Conservation (phyloP, 495 filamentous ascomycete species). For the Aspergillus olivimuriae region DNA sequence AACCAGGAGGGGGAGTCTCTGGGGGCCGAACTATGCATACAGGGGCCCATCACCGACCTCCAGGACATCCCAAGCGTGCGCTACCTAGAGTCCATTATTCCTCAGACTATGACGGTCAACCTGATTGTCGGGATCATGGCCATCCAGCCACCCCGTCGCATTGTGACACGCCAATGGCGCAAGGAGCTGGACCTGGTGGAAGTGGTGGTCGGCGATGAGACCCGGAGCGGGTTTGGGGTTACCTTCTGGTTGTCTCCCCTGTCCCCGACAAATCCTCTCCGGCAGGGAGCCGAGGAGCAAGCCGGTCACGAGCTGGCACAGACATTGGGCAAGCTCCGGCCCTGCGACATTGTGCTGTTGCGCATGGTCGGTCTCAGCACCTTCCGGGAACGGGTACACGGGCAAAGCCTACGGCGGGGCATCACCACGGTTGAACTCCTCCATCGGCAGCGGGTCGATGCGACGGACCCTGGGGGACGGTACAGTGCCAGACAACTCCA, state of each 20-base stretch:
- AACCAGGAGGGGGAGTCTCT: slow-evolving; percentile 12
- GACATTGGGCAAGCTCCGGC: slow-evolving; percentile 47
- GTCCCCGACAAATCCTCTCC: slow-evolving; percentile 13
- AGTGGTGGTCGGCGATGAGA: slow-evolving; percentile 81
- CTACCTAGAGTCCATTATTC: slow-evolving; percentile 62
- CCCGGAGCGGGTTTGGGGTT: slow-evolving; percentile 70
- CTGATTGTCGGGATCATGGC: slow-evolving; percentile 73
- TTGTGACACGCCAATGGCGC: slow-evolving; percentile 45
- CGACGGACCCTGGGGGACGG: slow-evolving; percentile 31
- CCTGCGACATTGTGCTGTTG: slow-evolving; percentile 68
- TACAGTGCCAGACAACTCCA: slow-evolving; percentile 22
- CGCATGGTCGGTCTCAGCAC: slow-evolving; percentile 69
- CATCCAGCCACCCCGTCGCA: slow-evolving; percentile 56
- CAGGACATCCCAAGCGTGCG: slow-evolving; percentile 60
- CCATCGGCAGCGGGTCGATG: slow-evolving; percentile 39
- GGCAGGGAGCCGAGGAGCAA: slow-evolving; percentile 17
- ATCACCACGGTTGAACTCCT: slow-evolving; percentile 68
- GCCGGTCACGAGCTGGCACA: slow-evolving; percentile 30
- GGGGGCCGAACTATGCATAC: slow-evolving; percentile 13
- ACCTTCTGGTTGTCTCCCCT: slow-evolving; percentile 68
- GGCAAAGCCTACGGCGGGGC: slow-evolving; percentile 62
- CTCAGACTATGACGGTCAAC: slow-evolving; percentile 75
- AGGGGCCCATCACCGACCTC: slow-evolving; percentile 52
- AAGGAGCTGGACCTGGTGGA: slow-evolving; percentile 59
- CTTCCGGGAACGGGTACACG: slow-evolving; percentile 70